phyloP scores from a whole-genome alignment of 1,284 basidiomycete genomes.

The Sporisorium reilianum region DNA sequence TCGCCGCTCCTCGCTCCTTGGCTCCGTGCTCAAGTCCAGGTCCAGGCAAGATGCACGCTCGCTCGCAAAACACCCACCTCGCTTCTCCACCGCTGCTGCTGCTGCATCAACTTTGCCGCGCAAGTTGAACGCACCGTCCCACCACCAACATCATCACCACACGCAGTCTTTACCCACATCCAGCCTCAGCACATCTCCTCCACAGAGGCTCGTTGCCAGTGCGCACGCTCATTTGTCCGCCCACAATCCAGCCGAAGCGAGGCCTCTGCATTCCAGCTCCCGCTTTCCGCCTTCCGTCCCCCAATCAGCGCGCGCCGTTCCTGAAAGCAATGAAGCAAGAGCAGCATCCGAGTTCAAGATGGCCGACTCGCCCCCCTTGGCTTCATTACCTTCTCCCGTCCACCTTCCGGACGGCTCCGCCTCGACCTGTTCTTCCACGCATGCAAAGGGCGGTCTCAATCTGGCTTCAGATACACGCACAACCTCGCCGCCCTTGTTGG shows the following conservation, averaged over 20 bases:
- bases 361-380: constrained; percentile 5
- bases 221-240: not conserved
- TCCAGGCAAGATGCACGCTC: constrained; percentile 14
- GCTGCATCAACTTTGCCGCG: not conserved
- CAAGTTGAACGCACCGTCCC: constrained; percentile 3
- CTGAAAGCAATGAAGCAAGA: not conserved
- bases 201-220: not conserved
- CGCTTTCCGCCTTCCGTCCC: not conserved
- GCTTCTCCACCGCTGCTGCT: not conserved
- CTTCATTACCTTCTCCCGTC: constrained; percentile 19
- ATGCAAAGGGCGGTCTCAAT: constrained; percentile 15
- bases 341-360: not conserved
- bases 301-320: not conserved
- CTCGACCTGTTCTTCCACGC: constrained; percentile 22
- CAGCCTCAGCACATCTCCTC: not conserved
- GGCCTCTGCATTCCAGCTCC: not conserved
- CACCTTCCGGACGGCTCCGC: constrained; percentile 12
- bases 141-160: constrained; percentile 13
- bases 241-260: not conserved
- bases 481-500: not conserved
- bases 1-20: constrained; percentile 38
- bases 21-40: constrained; percentile 36
- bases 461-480: constrained; percentile 5
- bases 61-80: not conserved
- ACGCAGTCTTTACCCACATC: constrained; percentile 12